Percentiles rank a stretch among this genome's conserved stretches.
Evolutionary conservation across 2,329 filamentous ascomycete species (phyloP).

Genomic region (Corinectria fuckeliana): DNA sequence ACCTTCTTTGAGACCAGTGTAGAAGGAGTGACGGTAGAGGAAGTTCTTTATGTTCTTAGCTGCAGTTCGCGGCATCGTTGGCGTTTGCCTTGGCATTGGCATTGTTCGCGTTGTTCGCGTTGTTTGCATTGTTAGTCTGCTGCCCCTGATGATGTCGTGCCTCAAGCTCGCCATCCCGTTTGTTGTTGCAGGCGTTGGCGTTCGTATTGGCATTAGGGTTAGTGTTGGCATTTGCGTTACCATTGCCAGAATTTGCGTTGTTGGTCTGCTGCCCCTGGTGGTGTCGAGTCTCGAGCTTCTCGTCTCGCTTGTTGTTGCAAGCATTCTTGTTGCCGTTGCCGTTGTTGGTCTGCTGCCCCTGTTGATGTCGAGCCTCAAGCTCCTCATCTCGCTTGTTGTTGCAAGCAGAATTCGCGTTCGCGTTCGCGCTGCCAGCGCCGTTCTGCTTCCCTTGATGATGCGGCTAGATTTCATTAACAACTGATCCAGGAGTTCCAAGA

Average conservation of each 20-base stretch:
- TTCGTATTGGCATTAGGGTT: neutral
- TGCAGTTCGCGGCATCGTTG: neutral
- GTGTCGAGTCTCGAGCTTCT: neutral
- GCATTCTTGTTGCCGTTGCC: neutral
- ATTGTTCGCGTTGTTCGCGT: neutral
- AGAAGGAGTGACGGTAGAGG: neutral
- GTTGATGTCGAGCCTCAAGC: constrained; percentile 7
- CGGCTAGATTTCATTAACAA: neutral
- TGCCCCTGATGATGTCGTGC: neutral
- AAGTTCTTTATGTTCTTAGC: neutral
- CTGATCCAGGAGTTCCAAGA: neutral
- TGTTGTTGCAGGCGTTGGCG: neutral
- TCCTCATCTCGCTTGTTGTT: constrained; percentile 9
- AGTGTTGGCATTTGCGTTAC: neutral
- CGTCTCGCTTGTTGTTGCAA: neutral
- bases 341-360: neutral
- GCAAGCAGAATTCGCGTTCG: neutral
- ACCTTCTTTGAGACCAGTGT: neutral
- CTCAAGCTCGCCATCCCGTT: neutral
- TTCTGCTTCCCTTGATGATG: constrained; percentile 6
- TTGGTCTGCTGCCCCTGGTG: neutral
- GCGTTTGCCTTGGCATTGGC: neutral
- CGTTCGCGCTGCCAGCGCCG: neutral
- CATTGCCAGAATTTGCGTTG: neutral
- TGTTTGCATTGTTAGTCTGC: neutral